Evolutionary conservation across 345 rosid genomes (phyloP).

Genomic region (Atalantia buxifolia): DNA sequence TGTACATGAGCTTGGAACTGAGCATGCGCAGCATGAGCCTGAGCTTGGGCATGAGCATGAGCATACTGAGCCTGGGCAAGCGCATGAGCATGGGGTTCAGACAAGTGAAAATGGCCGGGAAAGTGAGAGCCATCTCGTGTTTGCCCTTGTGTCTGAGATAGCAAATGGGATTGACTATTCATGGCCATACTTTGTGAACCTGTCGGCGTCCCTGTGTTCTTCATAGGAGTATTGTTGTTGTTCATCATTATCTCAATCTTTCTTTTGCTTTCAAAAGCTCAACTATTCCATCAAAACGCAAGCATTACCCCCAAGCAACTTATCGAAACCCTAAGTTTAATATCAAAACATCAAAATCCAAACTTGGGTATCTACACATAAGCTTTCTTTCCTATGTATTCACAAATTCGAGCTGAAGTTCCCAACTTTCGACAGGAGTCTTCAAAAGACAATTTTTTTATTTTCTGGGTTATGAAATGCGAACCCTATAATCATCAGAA

Average conservation of each 20-base stretch:
- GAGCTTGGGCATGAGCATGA: conserved; percentile 33
- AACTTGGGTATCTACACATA: not conserved
- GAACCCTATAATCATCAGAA: not conserved
- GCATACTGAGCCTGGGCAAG: conserved; percentile 34
- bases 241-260: conserved; percentile 25
- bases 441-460: not conserved
- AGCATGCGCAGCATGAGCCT: conserved; percentile 26
- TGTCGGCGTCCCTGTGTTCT: conserved; percentile 29
- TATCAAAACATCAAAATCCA: not conserved
- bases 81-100: conserved; percentile 45
- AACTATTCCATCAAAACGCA: conserved; percentile 13
- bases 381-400: not conserved
- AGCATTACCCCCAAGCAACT: not conserved
- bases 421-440: not conserved
- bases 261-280: conserved; percentile 9
- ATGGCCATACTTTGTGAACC: conserved; percentile 26
- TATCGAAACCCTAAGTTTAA: conserved; percentile 10
- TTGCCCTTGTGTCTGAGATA: conserved; percentile 35
- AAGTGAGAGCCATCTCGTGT: conserved; percentile 29
- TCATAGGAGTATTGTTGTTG: conserved; percentile 28
- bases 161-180: conserved; percentile 31
- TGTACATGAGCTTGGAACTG: conserved; percentile 29
- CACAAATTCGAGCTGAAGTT: conserved; percentile 4
- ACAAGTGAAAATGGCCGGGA: conserved; percentile 52
- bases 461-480: not conserved